Conservation (phyloP, 768 basidiomycete species). For the Boletus rubropictus region DNA sequence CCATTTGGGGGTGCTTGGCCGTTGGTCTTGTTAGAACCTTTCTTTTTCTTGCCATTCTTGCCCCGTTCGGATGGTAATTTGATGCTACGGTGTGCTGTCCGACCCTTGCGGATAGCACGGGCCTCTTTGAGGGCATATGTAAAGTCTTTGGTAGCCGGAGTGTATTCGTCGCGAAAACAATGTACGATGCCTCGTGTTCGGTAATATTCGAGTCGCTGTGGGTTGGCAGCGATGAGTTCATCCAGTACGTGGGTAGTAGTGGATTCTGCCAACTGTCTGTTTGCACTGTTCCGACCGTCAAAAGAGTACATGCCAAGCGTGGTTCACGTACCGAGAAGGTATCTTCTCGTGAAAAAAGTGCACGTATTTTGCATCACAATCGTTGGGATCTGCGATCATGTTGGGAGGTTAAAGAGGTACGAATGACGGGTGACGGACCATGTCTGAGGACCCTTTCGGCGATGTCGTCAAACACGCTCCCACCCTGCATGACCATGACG, state of each 20-base stretch:
- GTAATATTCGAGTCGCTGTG: conserved; percentile 77
- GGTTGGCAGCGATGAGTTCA: conserved; percentile 65
- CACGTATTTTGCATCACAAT: conserved; percentile 79
- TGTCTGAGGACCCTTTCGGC: conserved; percentile 78
- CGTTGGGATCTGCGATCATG: conserved; percentile 54
- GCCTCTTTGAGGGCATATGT: conserved; percentile 77
- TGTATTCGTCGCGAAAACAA: conserved; percentile 81
- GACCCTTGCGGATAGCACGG: conserved; percentile 62
- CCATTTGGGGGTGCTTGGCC: conserved; percentile 68
- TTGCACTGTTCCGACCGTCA: conserved; percentile 20
- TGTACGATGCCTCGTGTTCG: conserved; percentile 89
- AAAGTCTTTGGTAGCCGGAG: conserved; percentile 70
- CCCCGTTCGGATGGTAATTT: conserved; percentile 35
- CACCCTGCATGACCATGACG: conserved; percentile 94
- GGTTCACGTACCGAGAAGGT: conserved; percentile 68
- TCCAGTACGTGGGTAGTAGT: conserved; percentile 76
- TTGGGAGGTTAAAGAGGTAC: neutral
- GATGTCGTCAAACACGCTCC: conserved; percentile 88
- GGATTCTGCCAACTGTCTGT: conserved; percentile 79
- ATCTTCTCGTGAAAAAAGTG: conserved; percentile 96
- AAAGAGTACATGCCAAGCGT: conserved; percentile 4
- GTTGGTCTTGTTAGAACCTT: conserved; percentile 41
- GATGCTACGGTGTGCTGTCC: conserved; percentile 46
- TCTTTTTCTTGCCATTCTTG: conserved; percentile 53
- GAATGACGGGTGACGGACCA: conserved; percentile 34